These are phyloP conservation scores for Porcisia hertigi DNA, from an alignment of 208 protist genomes.

Conservation along the genomic window DNA sequence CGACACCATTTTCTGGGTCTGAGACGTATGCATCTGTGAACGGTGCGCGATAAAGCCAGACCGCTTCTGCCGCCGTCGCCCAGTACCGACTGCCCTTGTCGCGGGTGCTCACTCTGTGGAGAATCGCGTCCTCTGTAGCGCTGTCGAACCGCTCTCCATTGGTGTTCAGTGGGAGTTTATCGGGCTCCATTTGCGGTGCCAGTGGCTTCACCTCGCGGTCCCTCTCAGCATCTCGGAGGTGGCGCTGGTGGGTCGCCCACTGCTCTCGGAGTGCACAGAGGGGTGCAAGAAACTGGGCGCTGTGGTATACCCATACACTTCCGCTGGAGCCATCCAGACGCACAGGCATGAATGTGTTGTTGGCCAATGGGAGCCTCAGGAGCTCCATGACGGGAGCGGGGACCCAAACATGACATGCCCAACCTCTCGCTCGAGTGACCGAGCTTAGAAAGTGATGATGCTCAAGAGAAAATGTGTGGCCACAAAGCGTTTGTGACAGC, in stretches of 20 bases:
- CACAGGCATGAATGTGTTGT: constrained; percentile 13
- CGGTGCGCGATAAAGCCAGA: constrained; percentile 44
- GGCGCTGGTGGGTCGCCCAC: constrained; percentile 15
- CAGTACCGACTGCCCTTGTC: constrained; percentile 45
- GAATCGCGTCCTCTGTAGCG: constrained; percentile 26
- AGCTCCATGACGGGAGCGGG: constrained; percentile 27
- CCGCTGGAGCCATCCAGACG: constrained; percentile 28
- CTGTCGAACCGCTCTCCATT: constrained; percentile 68
- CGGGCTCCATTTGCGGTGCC: background rate
- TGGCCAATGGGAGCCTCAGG: constrained; percentile 26
- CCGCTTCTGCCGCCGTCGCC: constrained; percentile 63
- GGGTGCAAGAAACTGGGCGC: constrained; percentile 37
- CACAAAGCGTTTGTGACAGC: constrained; percentile 33
- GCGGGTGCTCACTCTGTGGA: background rate
- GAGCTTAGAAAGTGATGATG: constrained; percentile 42
- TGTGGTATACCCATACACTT: constrained; percentile 46
- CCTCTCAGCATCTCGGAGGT: background rate
- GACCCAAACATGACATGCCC: constrained; percentile 49
- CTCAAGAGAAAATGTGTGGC: constrained; percentile 37
- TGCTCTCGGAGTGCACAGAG: constrained; percentile 24
- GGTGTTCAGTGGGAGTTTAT: constrained; percentile 41
- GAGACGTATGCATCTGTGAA: constrained; percentile 38
- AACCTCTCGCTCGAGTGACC: constrained; percentile 27
- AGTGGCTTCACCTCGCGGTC: background rate
- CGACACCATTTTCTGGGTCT: constrained; percentile 12